Conservation (phyloP, 202 grass and related monocot genomes). For the Bolboschoenoplectus hybrid region DNA sequence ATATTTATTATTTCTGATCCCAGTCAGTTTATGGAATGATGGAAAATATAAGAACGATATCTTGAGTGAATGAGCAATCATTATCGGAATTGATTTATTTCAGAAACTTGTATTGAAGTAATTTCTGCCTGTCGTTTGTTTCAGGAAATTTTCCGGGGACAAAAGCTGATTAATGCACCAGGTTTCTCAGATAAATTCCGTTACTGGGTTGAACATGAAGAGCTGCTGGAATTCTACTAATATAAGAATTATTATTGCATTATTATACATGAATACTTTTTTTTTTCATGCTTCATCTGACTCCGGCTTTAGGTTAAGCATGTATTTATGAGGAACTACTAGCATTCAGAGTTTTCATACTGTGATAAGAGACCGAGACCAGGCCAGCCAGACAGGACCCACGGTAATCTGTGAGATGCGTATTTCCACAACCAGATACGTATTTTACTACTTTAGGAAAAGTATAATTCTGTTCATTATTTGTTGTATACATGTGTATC, state of each 20-base stretch:
- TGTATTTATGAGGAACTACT: slow-evolving; percentile 30
- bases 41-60: slow-evolving; percentile 14
- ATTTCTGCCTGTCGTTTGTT: slow-evolving; percentile 28
- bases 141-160: slow-evolving; percentile 52
- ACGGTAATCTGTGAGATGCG: slow-evolving; percentile 30
- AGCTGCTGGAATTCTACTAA: slow-evolving; percentile 64
- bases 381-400: slow-evolving; percentile 21
- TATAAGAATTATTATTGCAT: slow-evolving; percentile 40
- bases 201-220: slow-evolving; percentile 62
- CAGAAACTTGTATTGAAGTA: slow-evolving; percentile 25
- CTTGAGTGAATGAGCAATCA: background rate
- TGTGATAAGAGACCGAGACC: slow-evolving; percentile 21
- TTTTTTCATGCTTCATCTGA: slow-evolving; percentile 34
- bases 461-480: slow-evolving; percentile 45
- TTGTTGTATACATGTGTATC: slow-evolving; percentile 35
- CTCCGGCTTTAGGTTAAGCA: slow-evolving; percentile 35
- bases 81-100: slow-evolving; percentile 30
- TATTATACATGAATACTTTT: slow-evolving; percentile 40
- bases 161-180: slow-evolving; percentile 38
- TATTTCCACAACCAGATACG: slow-evolving; percentile 33
- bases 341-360: slow-evolving; percentile 27
- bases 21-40: slow-evolving; percentile 30
- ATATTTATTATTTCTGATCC: slow-evolving; percentile 46
- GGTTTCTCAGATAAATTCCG: slow-evolving; percentile 61
- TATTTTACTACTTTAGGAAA: slow-evolving; percentile 31